A percentile compares a stretch with the other conserved stretches of the same genome.
Evolutionary conservation across 192 early-diverging fungal genomes (phyloP).

Genomic region (Backusella parvicylindrica): DNA sequence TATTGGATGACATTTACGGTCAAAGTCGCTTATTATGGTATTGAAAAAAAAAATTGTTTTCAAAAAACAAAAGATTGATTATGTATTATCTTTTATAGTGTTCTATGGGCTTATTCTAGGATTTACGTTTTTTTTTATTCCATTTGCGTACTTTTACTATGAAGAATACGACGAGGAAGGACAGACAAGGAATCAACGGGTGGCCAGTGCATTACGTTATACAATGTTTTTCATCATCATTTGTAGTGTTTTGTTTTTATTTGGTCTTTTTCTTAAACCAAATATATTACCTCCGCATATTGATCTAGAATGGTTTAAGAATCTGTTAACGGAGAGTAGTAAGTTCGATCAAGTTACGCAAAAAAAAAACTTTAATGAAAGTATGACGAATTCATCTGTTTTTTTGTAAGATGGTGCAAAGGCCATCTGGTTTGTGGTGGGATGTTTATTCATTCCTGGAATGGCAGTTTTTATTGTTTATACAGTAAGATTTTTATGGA

Average conservation of each 20-base stretch:
- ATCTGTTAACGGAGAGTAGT: constrained; percentile 42
- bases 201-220: constrained; percentile 40
- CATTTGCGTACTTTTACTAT: constrained; percentile 58
- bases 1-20: constrained; percentile 37
- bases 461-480: constrained; percentile 49
- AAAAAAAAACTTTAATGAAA: background rate
- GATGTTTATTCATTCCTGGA: constrained; percentile 41
- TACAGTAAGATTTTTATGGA: constrained; percentile 37
- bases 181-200: constrained; percentile 21
- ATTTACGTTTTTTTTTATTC: constrained; percentile 46
- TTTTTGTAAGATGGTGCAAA: constrained; percentile 23
- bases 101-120: constrained; percentile 42
- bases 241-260: constrained; percentile 33
- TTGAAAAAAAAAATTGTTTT: background rate
- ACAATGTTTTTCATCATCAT: constrained; percentile 45
- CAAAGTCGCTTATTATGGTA: constrained; percentile 45
- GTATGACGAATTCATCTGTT: background rate
- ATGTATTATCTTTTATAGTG: constrained; percentile 17
- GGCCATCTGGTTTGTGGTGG: constrained; percentile 45
- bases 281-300: constrained; percentile 23
- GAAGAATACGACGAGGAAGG: constrained; percentile 46
- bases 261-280: constrained; percentile 47
- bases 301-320: constrained; percentile 49
- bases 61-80: background rate
- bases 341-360: constrained; percentile 20